Base-by-base conservation (phyloP, 169 alveolate species). In the Eimeria necatrix region DNA sequence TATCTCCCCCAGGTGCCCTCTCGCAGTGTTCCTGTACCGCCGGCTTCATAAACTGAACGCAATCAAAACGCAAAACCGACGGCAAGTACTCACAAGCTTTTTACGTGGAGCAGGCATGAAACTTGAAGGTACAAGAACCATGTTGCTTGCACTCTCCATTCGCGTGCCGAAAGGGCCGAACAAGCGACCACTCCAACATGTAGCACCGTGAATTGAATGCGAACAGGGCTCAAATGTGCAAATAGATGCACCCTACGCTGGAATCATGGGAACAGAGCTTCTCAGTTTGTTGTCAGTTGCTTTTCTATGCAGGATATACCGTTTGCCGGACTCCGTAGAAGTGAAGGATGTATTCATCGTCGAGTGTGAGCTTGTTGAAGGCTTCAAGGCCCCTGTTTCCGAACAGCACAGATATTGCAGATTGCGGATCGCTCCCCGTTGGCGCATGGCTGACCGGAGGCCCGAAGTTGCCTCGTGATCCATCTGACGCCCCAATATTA, bases 251-350 rank as follows among this genome's bases (percentile, higher is more conserved):
- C 41, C 41, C 41, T 32, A 32, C 41, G 41, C 41, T 32, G 41
- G 41, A 32, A 32, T 32, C 41, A 32, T 32, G 41, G 41, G 41
- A 32, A 32, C 41, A 32, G 41, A 32, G 41, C 41, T 32, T 32
- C 41, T 32, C 41, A 32, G 41, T 32, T 32, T 32, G 41, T 32
- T 32, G 41, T 32, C 41, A 32, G 41, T 32, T 32, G 41, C 41
- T 0, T 32, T 32, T 32, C 41, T 32, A 32, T 32, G 41, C 41
- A 32, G 41, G 41, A 56, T 90, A n/a, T 64, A 90, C 94, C 81
- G 94, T 80, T 26, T 90, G 94, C 64, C 94, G 52, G 70, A 90
- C 86, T 26, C 94, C 94, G 90, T 90, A 90, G 53, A 90, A 90
- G 78, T 90, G 94, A 48, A 90, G 94, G 41, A 90, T 52, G 83